These are phyloP conservation scores for Wickerhamiella azymoides DNA, from an alignment of 805 yeast genomes.

Conservation along the genomic window DNA sequence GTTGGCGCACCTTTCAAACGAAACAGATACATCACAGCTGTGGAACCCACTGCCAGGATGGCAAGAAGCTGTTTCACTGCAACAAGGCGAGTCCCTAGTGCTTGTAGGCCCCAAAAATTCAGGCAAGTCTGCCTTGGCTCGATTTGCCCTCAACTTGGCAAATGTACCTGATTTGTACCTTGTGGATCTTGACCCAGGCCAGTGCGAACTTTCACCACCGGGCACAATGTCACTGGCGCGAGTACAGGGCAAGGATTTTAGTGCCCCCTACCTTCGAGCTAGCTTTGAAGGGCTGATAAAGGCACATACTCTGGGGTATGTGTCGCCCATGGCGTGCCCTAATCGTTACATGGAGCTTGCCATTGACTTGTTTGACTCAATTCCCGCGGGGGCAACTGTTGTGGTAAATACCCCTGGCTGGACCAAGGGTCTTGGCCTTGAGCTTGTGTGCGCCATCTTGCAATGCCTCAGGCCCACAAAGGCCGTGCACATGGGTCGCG, in stretches of 20 bases:
- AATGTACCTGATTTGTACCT: slow-evolving; percentile 28
- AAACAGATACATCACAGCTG: background rate
- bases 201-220: slow-evolving; percentile 63
- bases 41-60: slow-evolving; percentile 3
- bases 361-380: slow-evolving; percentile 29
- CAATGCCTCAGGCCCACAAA: slow-evolving; percentile 37
- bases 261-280: slow-evolving; percentile 28
- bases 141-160: slow-evolving; percentile 26
- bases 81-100: slow-evolving; percentile 20
- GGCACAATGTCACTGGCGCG: slow-evolving; percentile 48
- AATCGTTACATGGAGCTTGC: slow-evolving; percentile 35
- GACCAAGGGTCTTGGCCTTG: slow-evolving; percentile 77
- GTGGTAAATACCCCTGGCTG: slow-evolving; percentile 80
- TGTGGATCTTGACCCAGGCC: slow-evolving; percentile 81
- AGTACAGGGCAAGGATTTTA: slow-evolving; percentile 24
- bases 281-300: slow-evolving; percentile 13
- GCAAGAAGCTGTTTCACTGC: background rate
- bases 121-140: slow-evolving; percentile 67
- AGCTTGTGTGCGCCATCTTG: slow-evolving; percentile 37
- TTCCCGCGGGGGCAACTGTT: slow-evolving; percentile 25
- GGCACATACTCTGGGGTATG: slow-evolving; percentile 43
- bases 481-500: slow-evolving; percentile 41
- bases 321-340: slow-evolving; percentile 58
- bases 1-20: background rate
- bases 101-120: slow-evolving; percentile 57